These are phyloP conservation scores for Mycogone perniciosa DNA, from an alignment of 2,329 filamentous ascomycete genomes.

Conservation along the genomic window DNA sequence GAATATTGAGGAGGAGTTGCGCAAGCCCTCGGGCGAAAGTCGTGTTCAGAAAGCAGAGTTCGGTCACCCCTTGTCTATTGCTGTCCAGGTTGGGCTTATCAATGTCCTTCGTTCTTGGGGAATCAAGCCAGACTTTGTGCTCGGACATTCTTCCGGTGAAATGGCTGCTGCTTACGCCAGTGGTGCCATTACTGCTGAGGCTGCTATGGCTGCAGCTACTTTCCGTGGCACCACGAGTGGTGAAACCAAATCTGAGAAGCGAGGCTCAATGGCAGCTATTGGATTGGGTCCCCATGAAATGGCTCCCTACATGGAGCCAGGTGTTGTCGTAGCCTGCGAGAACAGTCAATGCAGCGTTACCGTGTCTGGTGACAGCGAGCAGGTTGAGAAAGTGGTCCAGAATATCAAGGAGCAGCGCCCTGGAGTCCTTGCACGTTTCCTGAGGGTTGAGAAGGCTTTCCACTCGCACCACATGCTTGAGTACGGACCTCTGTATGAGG, in stretches of 20 bases:
- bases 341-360: conserved; percentile 33
- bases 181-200: conserved; percentile 27
- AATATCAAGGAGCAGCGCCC: conserved; percentile 24
- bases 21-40: conserved; percentile 7
- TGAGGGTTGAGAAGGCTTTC: conserved; percentile 35
- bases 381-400: conserved; percentile 21
- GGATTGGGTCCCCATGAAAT: conserved; percentile 29
- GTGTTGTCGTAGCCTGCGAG: conserved; percentile 28
- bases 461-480: conserved; percentile 28
- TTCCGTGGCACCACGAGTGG: conserved; percentile 28
- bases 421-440: conserved; percentile 23
- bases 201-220: conserved; percentile 34
- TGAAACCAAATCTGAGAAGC: background rate
- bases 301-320: conserved; percentile 19
- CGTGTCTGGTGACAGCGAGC: conserved; percentile 25
- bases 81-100: conserved; percentile 37
- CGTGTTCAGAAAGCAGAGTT: conserved; percentile 25
- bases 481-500: conserved; percentile 1
- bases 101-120: conserved; percentile 29
- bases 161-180: conserved; percentile 39
- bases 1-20: conserved; percentile 18
- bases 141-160: conserved; percentile 40
- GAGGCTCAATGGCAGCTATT: conserved; percentile 34
- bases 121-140: conserved; percentile 27
- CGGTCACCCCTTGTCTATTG: conserved; percentile 36